phyloP scores from a whole-genome alignment of 345 rosid genomes.

The Rubroshorea leprosula region DNA sequence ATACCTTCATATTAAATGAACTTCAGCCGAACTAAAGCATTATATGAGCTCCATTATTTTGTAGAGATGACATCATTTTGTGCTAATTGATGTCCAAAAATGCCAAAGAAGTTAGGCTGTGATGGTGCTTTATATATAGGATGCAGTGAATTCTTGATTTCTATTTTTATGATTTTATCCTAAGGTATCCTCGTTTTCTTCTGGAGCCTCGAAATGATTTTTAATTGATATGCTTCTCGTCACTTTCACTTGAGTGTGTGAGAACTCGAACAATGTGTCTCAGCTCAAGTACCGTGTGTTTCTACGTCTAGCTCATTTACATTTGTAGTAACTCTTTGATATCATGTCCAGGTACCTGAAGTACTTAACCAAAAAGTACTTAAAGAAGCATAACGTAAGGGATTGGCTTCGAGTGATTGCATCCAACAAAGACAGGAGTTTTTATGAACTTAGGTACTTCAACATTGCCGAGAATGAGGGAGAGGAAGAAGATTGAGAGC shows the following conservation, averaged over 20 bases:
- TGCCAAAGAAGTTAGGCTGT: background rate
- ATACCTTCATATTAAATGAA: background rate
- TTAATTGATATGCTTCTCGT: background rate
- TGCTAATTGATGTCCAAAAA: background rate
- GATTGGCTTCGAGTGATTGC: constrained; percentile 78
- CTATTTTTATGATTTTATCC: too few species aligned
- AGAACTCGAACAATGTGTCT: too few species aligned
- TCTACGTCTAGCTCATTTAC: background rate
- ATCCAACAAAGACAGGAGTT: constrained; percentile 53
- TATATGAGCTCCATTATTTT: background rate
- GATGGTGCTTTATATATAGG: background rate
- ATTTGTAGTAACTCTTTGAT: background rate
- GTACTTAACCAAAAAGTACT: constrained; percentile 69
- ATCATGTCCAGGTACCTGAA: constrained; percentile 41
- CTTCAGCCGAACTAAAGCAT: background rate
- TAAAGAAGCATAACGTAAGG: constrained; percentile 58
- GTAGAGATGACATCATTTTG: background rate
- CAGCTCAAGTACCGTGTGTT: background rate
- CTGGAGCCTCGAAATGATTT: background rate
- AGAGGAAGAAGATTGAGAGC: constrained; percentile 47
- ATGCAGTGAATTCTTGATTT: background rate
- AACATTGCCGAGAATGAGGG: constrained; percentile 62
- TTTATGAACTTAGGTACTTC: constrained; percentile 62
- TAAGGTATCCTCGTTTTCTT: background rate
- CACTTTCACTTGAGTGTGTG: background rate